Percentiles rank a stretch among this genome's conserved stretches.
phyloP scores from a whole-genome alignment of 2,329 filamentous ascomycete species.

The Triangularia setosa region DNA sequence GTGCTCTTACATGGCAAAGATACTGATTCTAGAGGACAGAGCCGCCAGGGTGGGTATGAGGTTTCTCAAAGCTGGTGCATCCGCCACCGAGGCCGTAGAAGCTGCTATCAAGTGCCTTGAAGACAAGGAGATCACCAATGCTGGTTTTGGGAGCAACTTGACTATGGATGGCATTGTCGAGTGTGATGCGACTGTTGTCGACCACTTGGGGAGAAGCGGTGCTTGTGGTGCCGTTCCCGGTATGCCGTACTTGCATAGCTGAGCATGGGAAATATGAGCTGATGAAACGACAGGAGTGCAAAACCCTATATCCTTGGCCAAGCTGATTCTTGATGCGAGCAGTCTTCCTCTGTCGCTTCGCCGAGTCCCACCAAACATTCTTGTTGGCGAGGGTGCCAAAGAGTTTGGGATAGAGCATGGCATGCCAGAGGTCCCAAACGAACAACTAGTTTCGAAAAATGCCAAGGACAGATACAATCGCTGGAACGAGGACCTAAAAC shows the following conservation, averaged over 20 bases:
- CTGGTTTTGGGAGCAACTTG: slow-evolving; percentile 92
- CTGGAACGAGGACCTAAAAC: slow-evolving; percentile 71
- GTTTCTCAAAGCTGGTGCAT: slow-evolving; percentile 71
- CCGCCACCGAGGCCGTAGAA: slow-evolving; percentile 84
- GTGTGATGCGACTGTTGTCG: slow-evolving; percentile 89
- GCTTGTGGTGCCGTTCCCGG: slow-evolving; percentile 87
- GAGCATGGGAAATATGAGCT: not conserved
- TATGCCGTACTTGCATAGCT: slow-evolving; percentile 42
- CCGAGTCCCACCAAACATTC: slow-evolving; percentile 86
- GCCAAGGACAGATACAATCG: slow-evolving; percentile 73
- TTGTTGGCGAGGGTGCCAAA: slow-evolving; percentile 80
- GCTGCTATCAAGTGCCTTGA: slow-evolving; percentile 83
- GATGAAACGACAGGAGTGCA: slow-evolving; percentile 64
- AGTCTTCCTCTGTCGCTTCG: slow-evolving; percentile 74
- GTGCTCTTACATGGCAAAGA: not conserved
- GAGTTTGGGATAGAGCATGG: slow-evolving; percentile 81
- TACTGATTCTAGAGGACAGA: slow-evolving; percentile 42
- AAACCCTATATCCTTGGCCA: slow-evolving; percentile 86
- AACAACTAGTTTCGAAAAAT: slow-evolving; percentile 73
- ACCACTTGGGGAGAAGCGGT: slow-evolving; percentile 86
- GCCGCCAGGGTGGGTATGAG: slow-evolving; percentile 82
- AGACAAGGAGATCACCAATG: slow-evolving; percentile 93
- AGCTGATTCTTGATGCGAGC: slow-evolving; percentile 74
- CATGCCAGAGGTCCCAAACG: slow-evolving; percentile 68
- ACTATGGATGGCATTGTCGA: slow-evolving; percentile 88